Evolutionary conservation across 352 stramenopile genomes (phyloP).

Genomic region (Globisporangium emineosum): DNA sequence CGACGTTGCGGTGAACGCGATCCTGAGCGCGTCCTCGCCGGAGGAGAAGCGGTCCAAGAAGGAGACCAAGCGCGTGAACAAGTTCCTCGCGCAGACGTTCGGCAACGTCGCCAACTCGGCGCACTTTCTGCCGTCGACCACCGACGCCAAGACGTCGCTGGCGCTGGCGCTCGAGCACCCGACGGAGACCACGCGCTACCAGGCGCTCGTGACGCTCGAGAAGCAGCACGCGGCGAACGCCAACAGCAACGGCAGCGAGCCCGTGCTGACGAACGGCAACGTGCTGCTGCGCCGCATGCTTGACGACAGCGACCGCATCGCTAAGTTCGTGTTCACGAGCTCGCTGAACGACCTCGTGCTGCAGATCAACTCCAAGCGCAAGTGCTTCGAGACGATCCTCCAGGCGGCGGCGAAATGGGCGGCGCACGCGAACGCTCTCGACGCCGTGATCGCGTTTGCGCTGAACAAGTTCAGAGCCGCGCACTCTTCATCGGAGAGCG

Average conservation of each 20-base stretch:
- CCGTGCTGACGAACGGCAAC: conserved; percentile 46
- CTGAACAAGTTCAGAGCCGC: conserved; percentile 47
- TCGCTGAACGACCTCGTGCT: conserved; percentile 58
- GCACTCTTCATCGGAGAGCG: conserved; percentile 3
- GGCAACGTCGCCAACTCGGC: conserved; percentile 70
- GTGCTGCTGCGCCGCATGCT: conserved; percentile 68
- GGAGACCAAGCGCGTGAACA: conserved; percentile 46
- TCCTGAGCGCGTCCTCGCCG: conserved; percentile 25
- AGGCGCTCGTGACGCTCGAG: conserved; percentile 63
- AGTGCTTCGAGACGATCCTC: conserved; percentile 46
- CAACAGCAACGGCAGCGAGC: conserved; percentile 9
- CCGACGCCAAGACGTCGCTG: conserved; percentile 69
- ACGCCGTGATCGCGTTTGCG: conserved; percentile 46
- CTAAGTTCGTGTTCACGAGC: conserved; percentile 51
- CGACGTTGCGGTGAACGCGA: conserved; percentile 33
- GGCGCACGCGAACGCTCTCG: conserved; percentile 27
- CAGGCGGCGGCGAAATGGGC: conserved; percentile 55
- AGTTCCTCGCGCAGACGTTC: conserved; percentile 69
- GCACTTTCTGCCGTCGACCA: conserved; percentile 63
- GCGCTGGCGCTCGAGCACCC: conserved; percentile 76
- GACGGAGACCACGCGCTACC: conserved; percentile 68
- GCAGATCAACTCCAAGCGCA: conserved; percentile 46
- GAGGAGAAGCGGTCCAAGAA: conserved; percentile 33
- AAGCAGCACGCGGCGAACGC: conserved; percentile 34
- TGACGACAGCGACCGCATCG: conserved; percentile 74